Base-by-base conservation (phyloP, 2,329 filamentous ascomycete species). In the Trichoderma afroharzianum region DNA sequence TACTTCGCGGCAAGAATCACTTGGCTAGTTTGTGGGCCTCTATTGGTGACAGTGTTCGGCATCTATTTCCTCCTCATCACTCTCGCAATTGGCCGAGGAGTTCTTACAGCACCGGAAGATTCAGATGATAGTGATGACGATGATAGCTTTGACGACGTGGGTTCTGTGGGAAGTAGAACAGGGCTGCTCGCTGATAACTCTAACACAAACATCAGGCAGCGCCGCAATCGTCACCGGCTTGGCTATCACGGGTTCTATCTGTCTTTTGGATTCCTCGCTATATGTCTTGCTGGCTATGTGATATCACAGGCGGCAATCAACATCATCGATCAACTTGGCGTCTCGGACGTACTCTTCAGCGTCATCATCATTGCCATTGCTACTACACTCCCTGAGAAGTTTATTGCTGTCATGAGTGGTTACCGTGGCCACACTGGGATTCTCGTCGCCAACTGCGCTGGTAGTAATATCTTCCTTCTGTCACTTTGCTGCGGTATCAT, bases 391-490 rank as follows among this genome's bases (percentile, higher is more conserved):
- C 86, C 86, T 0, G 86, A 88, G 74, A 88, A 88, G 74, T 80
- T 87, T 50, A 75, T 88, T 61, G 83, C 86, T 1, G 79, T 87
- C 4, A 73, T 87, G 28, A 85, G 85, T 72, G 83, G 85, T 18
- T 78, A 75, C 12, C 81, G 83, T 15, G 85, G 84, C 5, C 83
- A 87, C 21, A 76, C 77, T 2, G 85, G 85, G 1, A 86, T 88
- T 61, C 75, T 88, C 9, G 83, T 85, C 6, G 86, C 86, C 0
- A 87, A 85, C 58, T 86, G 85, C 4, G 85, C 82, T 0, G 86
- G 85, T 5, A 87, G 85, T 73, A 88, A 88, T 71, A 85, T 88
- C 39, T 88, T 88, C 75, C 77, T 88, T 36, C 77, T 88, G 18
- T 83, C 85, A 2, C 77, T 88, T 4, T 88, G 86, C 74, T 77